Evolutionary conservation across 345 rosid species (phyloP), one percentile per base, ranked within the genome.

Genomic region (Microthlaspi erraticum): DNA sequence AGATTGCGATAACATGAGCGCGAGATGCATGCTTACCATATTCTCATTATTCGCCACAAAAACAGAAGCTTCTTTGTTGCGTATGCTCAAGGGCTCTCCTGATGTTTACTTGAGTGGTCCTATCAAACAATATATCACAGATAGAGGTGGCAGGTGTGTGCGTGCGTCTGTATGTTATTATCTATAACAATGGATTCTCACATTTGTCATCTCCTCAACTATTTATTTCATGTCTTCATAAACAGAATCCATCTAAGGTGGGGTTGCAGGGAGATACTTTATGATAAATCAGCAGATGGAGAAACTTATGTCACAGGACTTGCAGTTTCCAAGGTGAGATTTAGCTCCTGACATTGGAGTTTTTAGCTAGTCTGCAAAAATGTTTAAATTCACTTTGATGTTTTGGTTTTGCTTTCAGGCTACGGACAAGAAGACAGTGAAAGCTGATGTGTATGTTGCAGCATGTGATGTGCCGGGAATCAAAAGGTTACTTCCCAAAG

Each of bases 41-140:
- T 94, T 94, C 83, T 87, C 99, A 5, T 77, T 94, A 80, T 94
- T 94, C 78, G 99, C 99, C 58, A 91, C 99, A 20, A 94, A 94
- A 77, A 94, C 97, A n/a, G 96, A 94, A 81, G 99, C 99, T 74
- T 94, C 99, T 63, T 70, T 94, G 70, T 80, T 94, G 79, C 97
- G 97, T 20, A 91, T 94, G 99, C 97, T 94, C 51, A 94, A 94
- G 83, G 99, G 99, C 71, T 94, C 99, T 6, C 99, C 99, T 1
- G 96, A 94, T 79, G 81, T 78, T 72, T 91, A 87, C 84, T 81
- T 94, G 83, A 91, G 97, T 51, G 92, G 97, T 14, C 99, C 99
- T 49, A 91, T 94, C 50, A 89, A 85, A 83, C 82, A 89, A 72
- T 94, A 94, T 66, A 91, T 93, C 72, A 83, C 82, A 52, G 93